phyloP scores from a whole-genome alignment of 2,329 filamentous ascomycete species.

The Aspergillus fumigatus region DNA sequence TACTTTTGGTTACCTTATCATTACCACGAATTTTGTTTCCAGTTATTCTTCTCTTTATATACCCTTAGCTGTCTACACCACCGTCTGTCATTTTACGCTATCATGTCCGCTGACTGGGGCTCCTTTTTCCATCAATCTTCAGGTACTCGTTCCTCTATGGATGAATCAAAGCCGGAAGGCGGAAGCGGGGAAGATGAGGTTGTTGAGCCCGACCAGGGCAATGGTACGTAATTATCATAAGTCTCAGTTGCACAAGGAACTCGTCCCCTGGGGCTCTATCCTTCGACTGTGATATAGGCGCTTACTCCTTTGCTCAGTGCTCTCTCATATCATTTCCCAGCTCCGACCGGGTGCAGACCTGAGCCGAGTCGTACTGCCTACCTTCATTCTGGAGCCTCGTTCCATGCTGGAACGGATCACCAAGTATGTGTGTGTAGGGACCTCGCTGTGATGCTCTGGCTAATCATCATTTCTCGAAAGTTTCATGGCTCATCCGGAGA shows the following conservation, averaged over 20 bases:
- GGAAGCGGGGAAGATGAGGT: slow-evolving; percentile 67
- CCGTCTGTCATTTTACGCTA: slow-evolving; percentile 1
- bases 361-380: slow-evolving; percentile 88
- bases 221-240: slow-evolving; percentile 57
- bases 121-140: slow-evolving; percentile 16
- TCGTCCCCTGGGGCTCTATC: neutral
- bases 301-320: slow-evolving; percentile 55
- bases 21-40: neutral
- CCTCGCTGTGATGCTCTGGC: neutral
- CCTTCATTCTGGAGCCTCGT: slow-evolving; percentile 94
- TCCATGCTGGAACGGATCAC: slow-evolving; percentile 99
- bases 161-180: slow-evolving; percentile 43
- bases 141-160: slow-evolving; percentile 53
- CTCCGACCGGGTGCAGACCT: slow-evolving; percentile 91
- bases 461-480: slow-evolving; percentile 45
- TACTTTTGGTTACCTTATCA: neutral
- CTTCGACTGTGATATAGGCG: neutral
- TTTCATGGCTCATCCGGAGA: slow-evolving; percentile 99
- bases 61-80: neutral
- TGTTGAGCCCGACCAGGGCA: slow-evolving; percentile 89
- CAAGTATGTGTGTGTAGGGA: slow-evolving; percentile 64
- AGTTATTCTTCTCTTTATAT: neutral
- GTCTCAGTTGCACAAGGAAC: neutral
- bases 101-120: slow-evolving; percentile 26
- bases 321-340: slow-evolving; percentile 96